A percentile compares a stretch with the other conserved stretches of the same genome.
Evolutionary conservation across 2,329 filamentous ascomycete genomes (phyloP).

Genomic region (Fusarium praegraminearum): DNA sequence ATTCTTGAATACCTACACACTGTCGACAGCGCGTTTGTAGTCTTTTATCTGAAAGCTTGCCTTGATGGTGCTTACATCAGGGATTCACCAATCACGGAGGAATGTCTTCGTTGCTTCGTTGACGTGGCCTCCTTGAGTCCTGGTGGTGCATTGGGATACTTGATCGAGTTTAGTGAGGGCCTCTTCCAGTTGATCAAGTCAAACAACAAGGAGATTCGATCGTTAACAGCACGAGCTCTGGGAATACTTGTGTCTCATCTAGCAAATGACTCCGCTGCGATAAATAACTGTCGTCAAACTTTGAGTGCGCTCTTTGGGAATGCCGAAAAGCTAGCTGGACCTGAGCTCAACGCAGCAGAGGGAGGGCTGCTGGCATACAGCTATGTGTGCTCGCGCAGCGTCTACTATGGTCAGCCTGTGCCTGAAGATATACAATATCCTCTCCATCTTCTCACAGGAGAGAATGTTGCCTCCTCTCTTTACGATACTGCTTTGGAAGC

Average conservation of each 20-base stretch:
- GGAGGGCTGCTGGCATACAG: slow-evolving; percentile 61
- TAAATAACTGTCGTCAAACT: slow-evolving; percentile 45
- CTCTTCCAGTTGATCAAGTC: slow-evolving; percentile 74
- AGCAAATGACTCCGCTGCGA: slow-evolving; percentile 52
- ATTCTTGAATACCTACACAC: slow-evolving; percentile 66
- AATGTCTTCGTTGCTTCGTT: slow-evolving; percentile 65
- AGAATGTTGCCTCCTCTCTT: slow-evolving; percentile 51
- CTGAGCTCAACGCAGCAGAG: slow-evolving; percentile 60
- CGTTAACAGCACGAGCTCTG: slow-evolving; percentile 75
- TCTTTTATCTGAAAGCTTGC: slow-evolving; percentile 64
- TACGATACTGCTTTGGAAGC: slow-evolving; percentile 60
- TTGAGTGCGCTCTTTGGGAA: slow-evolving; percentile 60
- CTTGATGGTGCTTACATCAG: slow-evolving; percentile 67
- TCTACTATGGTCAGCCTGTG: slow-evolving; percentile 57
- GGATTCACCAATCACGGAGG: slow-evolving; percentile 57
- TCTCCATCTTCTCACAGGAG: slow-evolving; percentile 49
- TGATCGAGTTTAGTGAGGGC: slow-evolving; percentile 62
- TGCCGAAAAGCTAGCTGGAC: slow-evolving; percentile 57
- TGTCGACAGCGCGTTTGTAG: slow-evolving; percentile 55
- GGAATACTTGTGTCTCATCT: slow-evolving; percentile 82
- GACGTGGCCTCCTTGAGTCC: slow-evolving; percentile 65
- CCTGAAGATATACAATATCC: slow-evolving; percentile 50
- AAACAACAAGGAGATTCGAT: slow-evolving; percentile 77
- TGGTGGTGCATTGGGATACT: slow-evolving; percentile 61
- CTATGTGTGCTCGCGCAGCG: slow-evolving; percentile 58